Percentiles rank a stretch among this genome's conserved stretches.
These are phyloP conservation scores for Cotoneaster glaucophyllus DNA, from an alignment of 306 rosid species.

Conservation along the genomic window DNA sequence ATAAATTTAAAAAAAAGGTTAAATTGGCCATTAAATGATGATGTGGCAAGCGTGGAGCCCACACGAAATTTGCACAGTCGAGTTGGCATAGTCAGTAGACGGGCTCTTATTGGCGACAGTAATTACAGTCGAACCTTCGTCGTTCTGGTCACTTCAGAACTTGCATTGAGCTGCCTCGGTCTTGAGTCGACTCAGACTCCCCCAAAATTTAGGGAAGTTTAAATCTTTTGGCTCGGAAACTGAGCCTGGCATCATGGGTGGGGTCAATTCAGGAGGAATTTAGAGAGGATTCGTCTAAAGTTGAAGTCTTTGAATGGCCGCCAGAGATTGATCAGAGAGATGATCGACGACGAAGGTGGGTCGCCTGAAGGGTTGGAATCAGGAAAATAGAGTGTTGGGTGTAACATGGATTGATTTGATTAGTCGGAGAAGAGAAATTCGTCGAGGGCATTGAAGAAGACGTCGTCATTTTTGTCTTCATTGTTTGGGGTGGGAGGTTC, in stretches of 20 bases:
- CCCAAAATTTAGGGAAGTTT: conserved; percentile 8
- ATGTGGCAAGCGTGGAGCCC: no score
- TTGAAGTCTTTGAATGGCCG: conserved; percentile 7
- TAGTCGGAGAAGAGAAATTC: no score
- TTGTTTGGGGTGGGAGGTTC: conserved; percentile 17
- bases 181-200: conserved; percentile 1
- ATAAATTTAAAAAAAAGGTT: no score
- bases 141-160: conserved; percentile 24
- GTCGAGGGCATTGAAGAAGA: no score
- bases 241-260: conserved; percentile 1
- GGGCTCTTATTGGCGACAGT: conserved; percentile 25
- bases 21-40: no score
- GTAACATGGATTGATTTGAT: conserved; percentile 22
- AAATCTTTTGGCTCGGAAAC: neutral
- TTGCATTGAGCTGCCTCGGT: neutral
- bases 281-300: conserved; percentile 5
- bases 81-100: conserved; percentile 20
- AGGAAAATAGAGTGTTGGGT: conserved; percentile 1
- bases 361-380: conserved; percentile 6
- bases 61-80: neutral
- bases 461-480: neutral
- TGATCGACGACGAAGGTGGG: conserved; percentile 38
- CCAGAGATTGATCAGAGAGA: conserved; percentile 3
- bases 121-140: conserved; percentile 43
- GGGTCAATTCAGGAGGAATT: conserved; percentile 15